A percentile compares a stretch with the other conserved stretches of the same genome.
Evolutionary conservation across 164 flowering plant species (phyloP).

Genomic region (Taxillus chinensis): DNA sequence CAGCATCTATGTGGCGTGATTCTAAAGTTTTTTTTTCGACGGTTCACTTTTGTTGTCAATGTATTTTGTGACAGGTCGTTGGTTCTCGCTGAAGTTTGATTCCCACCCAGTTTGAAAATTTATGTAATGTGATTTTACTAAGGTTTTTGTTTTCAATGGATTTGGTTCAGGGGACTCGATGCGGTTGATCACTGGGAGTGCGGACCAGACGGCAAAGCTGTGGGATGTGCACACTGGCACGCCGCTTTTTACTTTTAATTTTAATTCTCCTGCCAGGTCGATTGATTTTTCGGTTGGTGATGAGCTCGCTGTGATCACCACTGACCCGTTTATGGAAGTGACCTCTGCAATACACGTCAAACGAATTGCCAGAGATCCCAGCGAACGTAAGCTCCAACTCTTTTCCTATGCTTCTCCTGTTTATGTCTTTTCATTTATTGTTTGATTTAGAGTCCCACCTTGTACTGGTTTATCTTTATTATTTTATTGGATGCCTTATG

Average conservation of each 20-base stretch:
- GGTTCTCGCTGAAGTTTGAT: no score
- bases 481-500: no score
- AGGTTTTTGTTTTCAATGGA: background rate
- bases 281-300: constrained; percentile 79
- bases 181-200: constrained; percentile 77
- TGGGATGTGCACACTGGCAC: constrained; percentile 74
- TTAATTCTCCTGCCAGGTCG: constrained; percentile 70
- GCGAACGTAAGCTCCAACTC: constrained; percentile 39
- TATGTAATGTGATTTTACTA: no score
- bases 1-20: no score
- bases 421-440: no score
- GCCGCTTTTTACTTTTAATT: constrained; percentile 50
- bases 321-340: constrained; percentile 84
- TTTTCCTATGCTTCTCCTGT: background rate
- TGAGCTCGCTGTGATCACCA: constrained; percentile 74
- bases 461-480: no score
- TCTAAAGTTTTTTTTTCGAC: no score
- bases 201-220: constrained; percentile 75
- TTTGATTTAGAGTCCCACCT: no score
- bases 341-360: constrained; percentile 81
- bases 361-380: constrained; percentile 50
- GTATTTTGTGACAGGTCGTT: no score
- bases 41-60: no score
- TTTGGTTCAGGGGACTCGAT: constrained; percentile 51
- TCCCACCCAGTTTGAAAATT: no score